phyloP scores from a whole-genome alignment of 1,139 yeast genomes.

The Nakaseomyces bracarensis region DNA sequence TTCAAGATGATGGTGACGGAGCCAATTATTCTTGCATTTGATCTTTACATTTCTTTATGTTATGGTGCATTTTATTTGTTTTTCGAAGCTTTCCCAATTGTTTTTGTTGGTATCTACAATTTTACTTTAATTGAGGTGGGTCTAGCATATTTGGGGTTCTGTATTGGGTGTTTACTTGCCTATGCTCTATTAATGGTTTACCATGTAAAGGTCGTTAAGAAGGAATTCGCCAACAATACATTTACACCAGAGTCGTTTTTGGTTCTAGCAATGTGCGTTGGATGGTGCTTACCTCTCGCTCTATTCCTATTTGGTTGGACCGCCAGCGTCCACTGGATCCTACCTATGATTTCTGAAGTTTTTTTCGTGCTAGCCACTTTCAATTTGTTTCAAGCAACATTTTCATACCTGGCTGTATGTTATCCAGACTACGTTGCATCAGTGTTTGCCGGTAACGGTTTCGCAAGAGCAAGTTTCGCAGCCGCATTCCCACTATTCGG shows the following conservation, averaged over 20 bases:
- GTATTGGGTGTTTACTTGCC: constrained; percentile 19
- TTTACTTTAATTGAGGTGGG: constrained; percentile 35
- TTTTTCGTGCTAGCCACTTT: constrained; percentile 37
- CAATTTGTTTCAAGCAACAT: constrained; percentile 36
- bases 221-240: constrained; percentile 13
- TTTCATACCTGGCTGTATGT: constrained; percentile 30
- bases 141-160: constrained; percentile 21
- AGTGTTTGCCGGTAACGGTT: constrained; percentile 49
- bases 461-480: constrained; percentile 37
- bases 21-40: constrained; percentile 20
- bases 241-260: constrained; percentile 19
- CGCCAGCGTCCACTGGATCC: constrained; percentile 40
- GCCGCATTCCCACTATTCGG: constrained; percentile 61
- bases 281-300: constrained; percentile 17
- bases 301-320: constrained; percentile 38
- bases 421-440: constrained; percentile 45
- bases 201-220: constrained; percentile 11
- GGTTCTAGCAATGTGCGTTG: constrained; percentile 14
- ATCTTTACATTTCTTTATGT: constrained; percentile 41
- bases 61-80: constrained; percentile 49
- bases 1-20: constrained; percentile 35
- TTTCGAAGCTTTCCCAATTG: constrained; percentile 57
- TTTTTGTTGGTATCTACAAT: constrained; percentile 38
- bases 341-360: constrained; percentile 38
- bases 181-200: constrained; percentile 15